A percentile compares a stretch with the other conserved stretches of the same genome.
Evolutionary conservation across 306 rosid genomes (phyloP).

Genomic region (Cyamopsis tetragonoloba): DNA sequence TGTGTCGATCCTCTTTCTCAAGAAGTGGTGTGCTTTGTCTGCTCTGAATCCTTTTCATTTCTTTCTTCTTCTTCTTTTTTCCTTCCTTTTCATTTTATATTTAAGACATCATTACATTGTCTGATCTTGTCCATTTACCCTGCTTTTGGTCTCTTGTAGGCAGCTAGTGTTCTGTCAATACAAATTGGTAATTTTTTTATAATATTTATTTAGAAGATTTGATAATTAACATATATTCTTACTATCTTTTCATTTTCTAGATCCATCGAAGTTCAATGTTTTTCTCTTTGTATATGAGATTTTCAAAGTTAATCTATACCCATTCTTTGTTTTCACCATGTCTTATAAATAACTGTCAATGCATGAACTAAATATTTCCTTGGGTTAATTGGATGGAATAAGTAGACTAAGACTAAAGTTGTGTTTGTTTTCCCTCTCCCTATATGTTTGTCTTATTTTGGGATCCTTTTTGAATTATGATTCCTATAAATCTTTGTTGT

Average conservation of each 20-base stretch:
- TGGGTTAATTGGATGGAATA: background rate
- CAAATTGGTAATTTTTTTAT: conserved; percentile 58
- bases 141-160: conserved; percentile 41
- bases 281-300: too few species aligned
- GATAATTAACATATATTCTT: background rate
- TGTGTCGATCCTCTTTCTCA: conserved; percentile 97
- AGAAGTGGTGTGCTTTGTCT: conserved; percentile 68
- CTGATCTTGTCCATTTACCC: conserved; percentile 6
- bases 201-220: background rate
- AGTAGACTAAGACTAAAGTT: background rate
- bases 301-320: background rate
- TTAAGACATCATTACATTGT: background rate
- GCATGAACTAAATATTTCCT: background rate
- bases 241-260: background rate
- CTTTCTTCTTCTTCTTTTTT: background rate
- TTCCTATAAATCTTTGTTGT: background rate
- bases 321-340: background rate
- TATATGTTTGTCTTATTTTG: background rate
- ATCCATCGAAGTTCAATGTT: too few species aligned
- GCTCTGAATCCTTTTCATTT: background rate
- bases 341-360: background rate
- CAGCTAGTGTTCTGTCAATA: conserved; percentile 94
- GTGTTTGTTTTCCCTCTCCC: background rate
- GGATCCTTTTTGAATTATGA: background rate
- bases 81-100: too few species aligned